These are phyloP conservation scores for Ophiostoma ulmi DNA, from an alignment of 2,329 filamentous ascomycete genomes.

Conservation along the genomic window DNA sequence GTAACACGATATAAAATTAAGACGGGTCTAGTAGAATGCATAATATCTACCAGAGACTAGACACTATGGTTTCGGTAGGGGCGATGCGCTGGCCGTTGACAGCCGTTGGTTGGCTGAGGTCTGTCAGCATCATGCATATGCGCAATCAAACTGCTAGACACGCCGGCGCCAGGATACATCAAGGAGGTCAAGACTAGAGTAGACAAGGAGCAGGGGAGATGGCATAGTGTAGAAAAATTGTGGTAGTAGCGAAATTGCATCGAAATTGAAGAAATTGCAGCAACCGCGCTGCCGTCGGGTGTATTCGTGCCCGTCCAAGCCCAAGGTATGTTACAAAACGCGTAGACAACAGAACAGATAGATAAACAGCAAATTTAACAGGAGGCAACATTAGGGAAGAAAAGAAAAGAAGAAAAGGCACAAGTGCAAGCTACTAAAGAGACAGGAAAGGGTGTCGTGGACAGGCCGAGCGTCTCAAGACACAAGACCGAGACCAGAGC, in stretches of 20 bases:
- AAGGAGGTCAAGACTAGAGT: too few relatives aligned
- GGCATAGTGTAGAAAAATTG: background rate
- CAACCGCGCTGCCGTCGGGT: background rate
- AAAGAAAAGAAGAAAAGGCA: background rate
- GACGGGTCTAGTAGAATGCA: too few relatives aligned
- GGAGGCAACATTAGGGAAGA: background rate
- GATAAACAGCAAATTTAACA: background rate
- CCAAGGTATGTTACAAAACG: conserved; percentile 7
- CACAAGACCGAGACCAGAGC: background rate
- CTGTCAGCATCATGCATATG: background rate
- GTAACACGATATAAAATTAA: background rate
- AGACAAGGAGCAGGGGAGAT: background rate
- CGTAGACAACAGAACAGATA: background rate
- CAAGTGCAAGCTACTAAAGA: background rate
- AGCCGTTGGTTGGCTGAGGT: conserved; percentile 20
- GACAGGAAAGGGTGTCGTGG: background rate
- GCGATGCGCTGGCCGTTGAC: conserved; percentile 20
- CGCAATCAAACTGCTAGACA: background rate
- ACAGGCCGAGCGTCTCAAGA: background rate
- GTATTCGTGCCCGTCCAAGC: background rate
- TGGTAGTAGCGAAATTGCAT: background rate
- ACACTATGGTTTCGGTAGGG: background rate
- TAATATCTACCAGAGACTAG: too few relatives aligned
- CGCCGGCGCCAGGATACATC: too few relatives aligned
- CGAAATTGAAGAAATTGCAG: background rate